Base-by-base conservation (phyloP, 2,329 filamentous ascomycete species). In the Hortaea werneckii region DNA sequence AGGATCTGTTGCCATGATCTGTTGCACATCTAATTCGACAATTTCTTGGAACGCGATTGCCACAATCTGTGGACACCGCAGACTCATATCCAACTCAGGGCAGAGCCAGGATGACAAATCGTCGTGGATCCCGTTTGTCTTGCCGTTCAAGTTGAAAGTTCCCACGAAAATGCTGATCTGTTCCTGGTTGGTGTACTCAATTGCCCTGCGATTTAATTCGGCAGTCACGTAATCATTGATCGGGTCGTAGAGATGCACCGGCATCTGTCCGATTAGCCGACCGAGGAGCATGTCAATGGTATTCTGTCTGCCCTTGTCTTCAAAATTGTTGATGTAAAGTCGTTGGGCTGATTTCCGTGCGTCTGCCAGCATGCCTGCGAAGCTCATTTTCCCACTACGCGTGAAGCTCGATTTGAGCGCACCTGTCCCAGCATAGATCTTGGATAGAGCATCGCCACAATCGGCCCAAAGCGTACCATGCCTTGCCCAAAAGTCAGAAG, bases 1-100 rank as follows among this genome's bases (percentile, higher is more conserved):
- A 1, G 92, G 92, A 62, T 98, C 90, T 49, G 89, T 96, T 54
- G 94, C 95, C 88, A 98, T 95, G 60, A 98, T 96, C 60, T 98
- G 92, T 63, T 96, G 90, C 11, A 94, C 92, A 57, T 87, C 95
- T 40, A 98, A 72, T 60, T 95, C 87, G n/a, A 98, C 92, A 51
- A 98, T 96, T 65, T 98, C 92, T 62, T 98, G 92, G 58, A 98
- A 96, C 0, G 87, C 92, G 11, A 95, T 82, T 6, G 85, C 88
- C 43, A 94, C 81, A 34, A 98, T 85, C 48, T 90, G 85, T 5
- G 92, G 89, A 50, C 85, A 80, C 40, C 76, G 69, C 39, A 73
- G 67, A n/a, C 73, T 69, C 12, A 65, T 56, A 41, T 78, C 72
- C 3, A 79, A 65, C 4, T 75, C 67, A 0, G 86, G 85, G 59